phyloP scores from a whole-genome alignment of 139 green algal species.

The Closterium sp. region DNA sequence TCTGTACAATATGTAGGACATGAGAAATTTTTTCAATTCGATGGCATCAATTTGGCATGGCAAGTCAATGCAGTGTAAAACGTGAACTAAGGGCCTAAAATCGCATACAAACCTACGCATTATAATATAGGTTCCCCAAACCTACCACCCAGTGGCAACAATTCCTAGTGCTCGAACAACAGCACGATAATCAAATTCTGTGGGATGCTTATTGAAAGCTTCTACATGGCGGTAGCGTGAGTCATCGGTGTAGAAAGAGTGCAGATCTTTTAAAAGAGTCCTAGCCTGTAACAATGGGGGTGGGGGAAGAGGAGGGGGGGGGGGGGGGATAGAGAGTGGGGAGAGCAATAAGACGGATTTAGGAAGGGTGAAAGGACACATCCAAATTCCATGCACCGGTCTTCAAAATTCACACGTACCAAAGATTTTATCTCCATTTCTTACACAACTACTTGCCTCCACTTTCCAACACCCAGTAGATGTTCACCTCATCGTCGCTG shows the following conservation, averaged over 20 bases:
- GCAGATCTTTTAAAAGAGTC: neutral
- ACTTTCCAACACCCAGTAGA: neutral
- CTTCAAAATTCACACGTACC: neutral
- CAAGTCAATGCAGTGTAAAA: too few species aligned
- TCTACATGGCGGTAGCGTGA: constrained; percentile 10
- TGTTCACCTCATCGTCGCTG: constrained; percentile 36
- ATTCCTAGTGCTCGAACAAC: constrained; percentile 1
- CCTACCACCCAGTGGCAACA: neutral
- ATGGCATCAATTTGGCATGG: too few species aligned
- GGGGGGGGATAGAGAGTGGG: neutral
- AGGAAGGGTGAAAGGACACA: too few species aligned
- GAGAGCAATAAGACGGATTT: neutral
- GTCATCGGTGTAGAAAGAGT: constrained; percentile 30
- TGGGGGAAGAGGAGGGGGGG: neutral
- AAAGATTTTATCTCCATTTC: neutral
- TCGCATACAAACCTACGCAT: too few species aligned
- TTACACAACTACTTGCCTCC: neutral
- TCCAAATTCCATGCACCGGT: too few species aligned
- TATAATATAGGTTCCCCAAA: too few species aligned
- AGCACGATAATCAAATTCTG: constrained; percentile 29
- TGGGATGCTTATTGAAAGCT: constrained; percentile 27
- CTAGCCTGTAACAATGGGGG: constrained; percentile 23
- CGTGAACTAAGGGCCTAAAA: too few species aligned
- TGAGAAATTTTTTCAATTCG: too few species aligned
- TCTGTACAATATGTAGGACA: too few species aligned